Conservation (phyloP, 768 basidiomycete genomes). For the Hirschioporus abietinus region DNA sequence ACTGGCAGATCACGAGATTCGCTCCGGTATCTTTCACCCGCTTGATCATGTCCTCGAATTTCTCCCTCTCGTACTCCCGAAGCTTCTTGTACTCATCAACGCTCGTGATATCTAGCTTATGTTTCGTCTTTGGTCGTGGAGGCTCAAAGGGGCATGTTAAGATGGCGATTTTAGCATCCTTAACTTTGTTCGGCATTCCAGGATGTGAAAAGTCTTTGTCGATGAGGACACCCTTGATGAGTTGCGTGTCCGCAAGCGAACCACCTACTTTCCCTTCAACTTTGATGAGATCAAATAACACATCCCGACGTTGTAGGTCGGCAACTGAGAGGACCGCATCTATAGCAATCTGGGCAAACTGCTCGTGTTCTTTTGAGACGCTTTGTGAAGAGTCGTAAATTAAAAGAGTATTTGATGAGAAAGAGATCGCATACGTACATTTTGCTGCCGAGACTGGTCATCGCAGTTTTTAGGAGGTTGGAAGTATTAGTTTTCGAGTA, state of each 20-base stretch:
- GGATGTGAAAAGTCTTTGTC: constrained; percentile 99
- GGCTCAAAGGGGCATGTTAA: constrained; percentile 99
- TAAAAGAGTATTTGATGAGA: neutral
- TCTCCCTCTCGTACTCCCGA: constrained; percentile 91
- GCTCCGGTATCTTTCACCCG: constrained; percentile 94
- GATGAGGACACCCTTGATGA: constrained; percentile 96
- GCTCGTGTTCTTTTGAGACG: constrained; percentile 92
- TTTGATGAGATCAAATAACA: constrained; percentile 97
- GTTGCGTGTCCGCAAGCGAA: constrained; percentile 87
- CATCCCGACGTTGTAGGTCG: constrained; percentile 90
- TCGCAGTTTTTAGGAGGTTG: constrained; percentile 90
- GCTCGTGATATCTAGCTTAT: constrained; percentile 93
- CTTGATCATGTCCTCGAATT: constrained; percentile 96
- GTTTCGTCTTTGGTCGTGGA: constrained; percentile 98
- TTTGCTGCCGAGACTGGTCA: constrained; percentile 96
- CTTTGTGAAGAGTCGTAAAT: constrained; percentile 33
- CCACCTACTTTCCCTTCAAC: constrained; percentile 99
- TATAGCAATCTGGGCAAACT: constrained; percentile 97
- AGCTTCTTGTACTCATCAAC: constrained; percentile 97
- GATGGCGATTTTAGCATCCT: constrained; percentile 90
- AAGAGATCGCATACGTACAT: constrained; percentile 55
- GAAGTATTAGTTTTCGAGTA: constrained; percentile 78
- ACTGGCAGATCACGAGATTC: constrained; percentile 98
- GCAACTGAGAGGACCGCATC: constrained; percentile 95
- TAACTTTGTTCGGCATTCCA: constrained; percentile 89